Base-by-base conservation (phyloP, 176 grass and related monocot species). In the Canna indica region DNA sequence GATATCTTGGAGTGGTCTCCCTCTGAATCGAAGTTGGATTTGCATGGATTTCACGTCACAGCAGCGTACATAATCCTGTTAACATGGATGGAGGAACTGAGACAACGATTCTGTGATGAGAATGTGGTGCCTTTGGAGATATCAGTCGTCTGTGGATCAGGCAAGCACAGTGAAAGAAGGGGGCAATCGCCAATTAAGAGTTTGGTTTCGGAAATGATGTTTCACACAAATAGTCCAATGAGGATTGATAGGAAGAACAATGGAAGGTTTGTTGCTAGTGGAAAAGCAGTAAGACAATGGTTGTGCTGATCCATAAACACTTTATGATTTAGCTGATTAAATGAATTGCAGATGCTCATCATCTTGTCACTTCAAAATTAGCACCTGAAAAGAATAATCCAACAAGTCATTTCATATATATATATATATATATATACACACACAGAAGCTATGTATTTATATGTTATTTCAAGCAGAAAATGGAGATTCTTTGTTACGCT, bases 11-110 rank as follows among this genome's bases (percentile, higher is more conserved):
- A 79, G 26, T 97, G 88, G 94, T 87, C 82, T 1, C 73, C 85
- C 33, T 68, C 79, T 2, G 86, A 87, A 54, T 82, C 83, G 45
- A 97, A 97, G 80, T 77, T 97, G 76, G 91, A 97, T 34, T 83
- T 97, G 25, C 94, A 93, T 47, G 89, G 94, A 1, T 97, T 90
- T 44, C 85, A 72, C 65, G 75, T 67, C 31, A 64, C 79, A 68
- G 72, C 94, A 57, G 82, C 86, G 1, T 92, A 85, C 79, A 80
- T 97, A 24, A 59, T 92, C 66, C 79, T 97, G 72, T 75, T 97
- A 27, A 86, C 92, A 69, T 97, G 84, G 88, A 82, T 90, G 76
- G 80, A 82, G 32, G 54, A 74, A 5, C 20, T 92, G 16, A 90
- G 75, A 68, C 67, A 11, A 26, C 61, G 73, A 34, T 42, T 70